A percentile compares a stretch with the other conserved stretches of the same genome.
Evolutionary conservation across 1,284 basidiomycete genomes (phyloP).

Genomic region (Chalciporus piperatoides): DNA sequence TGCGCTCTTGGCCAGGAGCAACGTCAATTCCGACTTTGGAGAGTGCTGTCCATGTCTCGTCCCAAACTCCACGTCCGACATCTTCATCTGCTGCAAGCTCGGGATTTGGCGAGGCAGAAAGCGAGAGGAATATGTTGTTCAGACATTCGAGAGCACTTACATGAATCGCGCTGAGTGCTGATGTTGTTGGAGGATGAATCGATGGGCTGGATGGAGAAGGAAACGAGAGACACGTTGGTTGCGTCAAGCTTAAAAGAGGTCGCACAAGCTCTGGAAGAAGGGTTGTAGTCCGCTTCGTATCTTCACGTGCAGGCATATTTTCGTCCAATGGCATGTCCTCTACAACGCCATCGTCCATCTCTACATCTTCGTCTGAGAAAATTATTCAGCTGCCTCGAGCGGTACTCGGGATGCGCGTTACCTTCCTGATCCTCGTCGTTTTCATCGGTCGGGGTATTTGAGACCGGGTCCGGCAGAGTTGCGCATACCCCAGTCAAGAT

Average conservation of each 20-base stretch:
- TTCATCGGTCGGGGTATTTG: slow-evolving; percentile 31
- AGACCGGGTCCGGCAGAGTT: slow-evolving; percentile 73
- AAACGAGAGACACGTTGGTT: slow-evolving; percentile 77
- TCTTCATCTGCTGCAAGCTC: slow-evolving; percentile 43
- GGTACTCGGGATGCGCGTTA: slow-evolving; percentile 1
- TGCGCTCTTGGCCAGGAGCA: slow-evolving; percentile 58
- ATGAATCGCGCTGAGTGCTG: slow-evolving; percentile 77
- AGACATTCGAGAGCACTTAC: slow-evolving; percentile 84
- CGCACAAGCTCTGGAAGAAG: slow-evolving; percentile 51
- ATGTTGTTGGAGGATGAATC: slow-evolving; percentile 80
- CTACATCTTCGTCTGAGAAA: slow-evolving; percentile 22
- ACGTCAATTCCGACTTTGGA: slow-evolving; percentile 57
- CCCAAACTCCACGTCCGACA: slow-evolving; percentile 56
- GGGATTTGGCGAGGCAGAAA: slow-evolving; percentile 46
- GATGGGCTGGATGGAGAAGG: slow-evolving; percentile 66
- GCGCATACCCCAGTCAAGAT: slow-evolving; percentile 85
- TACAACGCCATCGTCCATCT: slow-evolving; percentile 37
- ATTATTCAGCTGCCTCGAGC: not conserved
- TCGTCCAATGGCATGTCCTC: slow-evolving; percentile 34
- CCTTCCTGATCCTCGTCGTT: slow-evolving; percentile 40
- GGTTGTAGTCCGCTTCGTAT: slow-evolving; percentile 29
- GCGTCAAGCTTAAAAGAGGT: slow-evolving; percentile 64
- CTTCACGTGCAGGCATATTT: slow-evolving; percentile 15
- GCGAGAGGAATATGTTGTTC: slow-evolving; percentile 84
- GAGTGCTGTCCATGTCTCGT: slow-evolving; percentile 54